phyloP scores from a whole-genome alignment of 1,284 basidiomycete species.

The Apiotrichum siamense region DNA sequence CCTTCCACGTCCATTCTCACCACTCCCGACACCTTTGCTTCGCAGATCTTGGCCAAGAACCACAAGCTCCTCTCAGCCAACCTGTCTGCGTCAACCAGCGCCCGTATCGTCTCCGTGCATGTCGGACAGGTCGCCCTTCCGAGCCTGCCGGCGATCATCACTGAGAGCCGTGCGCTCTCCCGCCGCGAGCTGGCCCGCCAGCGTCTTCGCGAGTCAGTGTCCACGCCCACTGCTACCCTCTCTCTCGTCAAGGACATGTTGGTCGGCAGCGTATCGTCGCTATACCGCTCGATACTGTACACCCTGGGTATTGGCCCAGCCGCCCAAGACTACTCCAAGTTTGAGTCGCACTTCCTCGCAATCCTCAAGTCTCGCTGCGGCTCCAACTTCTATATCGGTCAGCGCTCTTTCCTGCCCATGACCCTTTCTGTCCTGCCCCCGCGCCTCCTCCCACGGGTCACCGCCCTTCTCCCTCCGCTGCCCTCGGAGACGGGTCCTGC shows the following conservation, averaged over 20 bases:
- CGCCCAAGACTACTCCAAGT: conserved; percentile 28
- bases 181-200: conserved; percentile 30
- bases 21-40: conserved; percentile 39
- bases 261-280: background rate
- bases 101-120: conserved; percentile 34
- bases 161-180: conserved; percentile 22
- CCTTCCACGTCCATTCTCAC: conserved; percentile 37
- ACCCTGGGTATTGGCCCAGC: conserved; percentile 26
- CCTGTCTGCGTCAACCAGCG: conserved; percentile 26
- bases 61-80: conserved; percentile 39
- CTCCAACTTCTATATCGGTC: conserved; percentile 24
- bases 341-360: conserved; percentile 30
- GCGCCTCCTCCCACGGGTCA: conserved; percentile 19
- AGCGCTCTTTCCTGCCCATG: conserved; percentile 28
- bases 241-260: conserved; percentile 29
- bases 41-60: conserved; percentile 37
- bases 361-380: conserved; percentile 24
- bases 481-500: conserved; percentile 31
- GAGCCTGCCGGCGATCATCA: conserved; percentile 32
- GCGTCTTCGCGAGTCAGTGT: conserved; percentile 17
- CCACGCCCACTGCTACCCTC: conserved; percentile 21
- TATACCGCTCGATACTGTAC: conserved; percentile 14
- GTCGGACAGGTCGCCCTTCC: conserved; percentile 37
- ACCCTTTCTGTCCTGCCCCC: conserved; percentile 24
- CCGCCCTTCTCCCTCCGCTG: conserved; percentile 22